Conservation (phyloP, 148 eudicot genomes). For the Euryodendron excelsum region DNA sequence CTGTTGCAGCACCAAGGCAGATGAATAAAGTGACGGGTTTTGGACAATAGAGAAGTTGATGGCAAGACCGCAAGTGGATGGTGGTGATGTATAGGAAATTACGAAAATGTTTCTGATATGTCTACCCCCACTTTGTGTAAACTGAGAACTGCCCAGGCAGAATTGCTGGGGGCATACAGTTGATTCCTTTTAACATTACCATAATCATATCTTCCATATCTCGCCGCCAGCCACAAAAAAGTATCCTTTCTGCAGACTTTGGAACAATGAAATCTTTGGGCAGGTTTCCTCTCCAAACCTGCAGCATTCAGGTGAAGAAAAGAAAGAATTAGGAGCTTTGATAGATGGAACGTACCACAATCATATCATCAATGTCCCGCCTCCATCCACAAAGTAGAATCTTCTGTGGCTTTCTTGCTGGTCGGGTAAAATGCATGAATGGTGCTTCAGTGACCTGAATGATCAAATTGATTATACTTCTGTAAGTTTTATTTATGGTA, state of each 20-base stretch:
- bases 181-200: conserved; percentile 40
- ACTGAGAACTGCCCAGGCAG: conserved; percentile 7
- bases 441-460: conserved; percentile 66
- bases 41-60: background rate
- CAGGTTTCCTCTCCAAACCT: conserved; percentile 54
- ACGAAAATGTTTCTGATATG: conserved; percentile 8
- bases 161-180: conserved; percentile 20
- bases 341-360: conserved; percentile 54
- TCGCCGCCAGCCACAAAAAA: conserved; percentile 65
- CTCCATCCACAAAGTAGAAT: conserved; percentile 74
- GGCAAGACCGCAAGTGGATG: conserved; percentile 5
- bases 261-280: conserved; percentile 40
- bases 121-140: conserved; percentile 23
- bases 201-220: conserved; percentile 65
- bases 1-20: conserved; percentile 10
- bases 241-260: conserved; percentile 51
- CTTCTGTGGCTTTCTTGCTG: conserved; percentile 68
- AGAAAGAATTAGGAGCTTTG: conserved; percentile 46
- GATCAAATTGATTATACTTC: conserved; percentile 45
- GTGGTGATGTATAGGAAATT: background rate
- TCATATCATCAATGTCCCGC: conserved; percentile 71
- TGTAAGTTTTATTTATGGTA: conserved; percentile 42
- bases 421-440: conserved; percentile 46
- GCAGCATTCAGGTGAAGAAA: conserved; percentile 52
- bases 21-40: background rate